Conservation (phyloP, 257 asterid genomes). For the Solanum phureja region DNA sequence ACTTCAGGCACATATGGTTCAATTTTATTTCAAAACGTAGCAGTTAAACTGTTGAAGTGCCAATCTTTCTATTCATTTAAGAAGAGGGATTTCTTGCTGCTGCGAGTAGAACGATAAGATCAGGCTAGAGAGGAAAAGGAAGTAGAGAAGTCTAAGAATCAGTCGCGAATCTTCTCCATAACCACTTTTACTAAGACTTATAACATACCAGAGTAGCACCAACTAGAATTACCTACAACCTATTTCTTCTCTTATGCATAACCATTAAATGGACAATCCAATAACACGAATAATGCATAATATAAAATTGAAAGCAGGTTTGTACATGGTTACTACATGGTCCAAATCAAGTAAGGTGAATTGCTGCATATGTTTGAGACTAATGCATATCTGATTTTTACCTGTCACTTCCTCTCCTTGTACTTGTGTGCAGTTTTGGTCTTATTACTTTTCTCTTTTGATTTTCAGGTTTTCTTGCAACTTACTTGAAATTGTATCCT, state of each 20-base stretch:
- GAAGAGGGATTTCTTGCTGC: neutral
- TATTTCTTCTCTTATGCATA: neutral
- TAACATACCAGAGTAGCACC: neutral
- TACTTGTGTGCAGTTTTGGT: neutral
- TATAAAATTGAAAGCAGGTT: neutral
- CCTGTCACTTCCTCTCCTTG: neutral
- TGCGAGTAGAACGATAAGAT: neutral
- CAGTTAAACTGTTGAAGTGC: neutral
- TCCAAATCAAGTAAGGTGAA: neutral
- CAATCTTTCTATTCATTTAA: neutral
- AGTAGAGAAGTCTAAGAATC: neutral
- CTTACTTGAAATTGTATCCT: constrained; percentile 67
- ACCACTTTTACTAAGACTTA: neutral
- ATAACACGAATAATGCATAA: neutral
- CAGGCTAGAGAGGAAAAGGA: neutral
- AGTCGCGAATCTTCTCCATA: neutral
- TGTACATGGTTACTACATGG: neutral
- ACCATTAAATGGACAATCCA: neutral
- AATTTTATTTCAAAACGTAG: neutral
- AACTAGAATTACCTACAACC: neutral
- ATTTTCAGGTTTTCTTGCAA: constrained; percentile 33
- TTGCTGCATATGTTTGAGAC: neutral
- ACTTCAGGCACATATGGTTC: neutral
- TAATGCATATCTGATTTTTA: neutral
- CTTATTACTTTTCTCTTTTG: neutral